Base-by-base conservation (phyloP, 352 stramenopile species). In the Globisporangium irregulare region DNA sequence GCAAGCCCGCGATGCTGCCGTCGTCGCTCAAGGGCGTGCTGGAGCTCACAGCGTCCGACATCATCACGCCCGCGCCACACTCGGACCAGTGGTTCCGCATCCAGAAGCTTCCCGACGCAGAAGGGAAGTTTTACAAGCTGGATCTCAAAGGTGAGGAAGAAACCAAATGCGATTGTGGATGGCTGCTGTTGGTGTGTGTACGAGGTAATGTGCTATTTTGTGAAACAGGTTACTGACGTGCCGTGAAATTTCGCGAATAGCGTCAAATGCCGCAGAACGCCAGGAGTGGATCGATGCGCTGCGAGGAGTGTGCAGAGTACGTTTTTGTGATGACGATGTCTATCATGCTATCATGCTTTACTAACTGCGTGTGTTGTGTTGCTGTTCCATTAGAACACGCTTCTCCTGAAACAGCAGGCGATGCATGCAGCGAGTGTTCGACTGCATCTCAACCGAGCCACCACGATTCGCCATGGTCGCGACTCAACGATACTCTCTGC, bases 71-170 rank as follows among this genome's bases (percentile, higher is more conserved):
- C 9, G 51, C 72, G 32, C 74, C 81, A 18, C 74, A 79, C 41
- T 88, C 82, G 8, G 79, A 86, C 58, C 64, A 78, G 59, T 92
- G 84, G 84, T 83, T 92, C 57, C 71, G 82, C 43, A 66, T 92
- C 48, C 82, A 85, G 24, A 86, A 92, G 70, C 76, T 71, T 36
- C 60, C 70, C 20, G 79, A 81, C 0, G 73, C 80, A 18, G 73
- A 74, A 38, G 71, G 79, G 14, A 90, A 90, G 67, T 73, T 55
- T 59, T 92, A 92, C 67, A 89, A 87, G 51, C 55, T 92, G 7
- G 84, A 92, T 46, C 71, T 92, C 5, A 87, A 85, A 80, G 83
- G 83, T 91, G 38, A 22, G 48, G 20, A 5, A 14, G 34, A 46
- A 10, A 69, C 24, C 12, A 38, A 10, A 24, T 34, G 24, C 18